Percentiles rank a stretch among this genome's conserved stretches.
phyloP scores from a whole-genome alignment of 768 basidiomycete species.

The Lactarius hatsudake region DNA sequence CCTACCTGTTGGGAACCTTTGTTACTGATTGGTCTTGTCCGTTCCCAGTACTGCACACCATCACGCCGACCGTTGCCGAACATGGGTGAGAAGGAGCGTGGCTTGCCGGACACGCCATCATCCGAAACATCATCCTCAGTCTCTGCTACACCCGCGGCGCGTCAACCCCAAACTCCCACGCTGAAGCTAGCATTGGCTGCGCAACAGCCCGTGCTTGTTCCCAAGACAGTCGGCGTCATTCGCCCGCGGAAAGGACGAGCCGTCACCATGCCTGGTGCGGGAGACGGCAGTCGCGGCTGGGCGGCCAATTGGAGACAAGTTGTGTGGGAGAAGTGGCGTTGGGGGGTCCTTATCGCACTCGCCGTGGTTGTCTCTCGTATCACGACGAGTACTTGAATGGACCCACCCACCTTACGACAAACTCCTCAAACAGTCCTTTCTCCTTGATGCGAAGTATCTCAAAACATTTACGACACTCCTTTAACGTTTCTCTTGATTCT shows the following conservation, averaged over 20 bases:
- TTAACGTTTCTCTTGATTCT: conserved; percentile 2
- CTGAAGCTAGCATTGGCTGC: conserved; percentile 18
- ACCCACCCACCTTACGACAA: neutral
- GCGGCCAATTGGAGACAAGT: conserved; percentile 60
- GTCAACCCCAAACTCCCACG: conserved; percentile 30
- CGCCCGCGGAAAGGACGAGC: conserved; percentile 27
- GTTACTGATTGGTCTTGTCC: conserved; percentile 26
- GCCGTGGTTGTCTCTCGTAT: conserved; percentile 77
- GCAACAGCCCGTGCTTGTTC: conserved; percentile 6
- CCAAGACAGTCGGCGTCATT: conserved; percentile 17
- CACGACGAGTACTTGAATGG: conserved; percentile 43
- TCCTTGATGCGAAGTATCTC: conserved; percentile 11
- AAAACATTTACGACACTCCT: conserved; percentile 26
- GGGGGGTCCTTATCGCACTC: conserved; percentile 73
- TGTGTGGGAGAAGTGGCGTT: conserved; percentile 82
- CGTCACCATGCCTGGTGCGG: conserved; percentile 27
- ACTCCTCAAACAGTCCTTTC: neutral
- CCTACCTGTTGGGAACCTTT: neutral
- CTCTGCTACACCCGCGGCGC: conserved; percentile 19
- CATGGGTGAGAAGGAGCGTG: conserved; percentile 83
- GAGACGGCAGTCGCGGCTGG: conserved; percentile 45
- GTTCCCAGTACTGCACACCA: conserved; percentile 63
- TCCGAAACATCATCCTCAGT: conserved; percentile 22
- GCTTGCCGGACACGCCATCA: conserved; percentile 40
- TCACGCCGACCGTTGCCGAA: conserved; percentile 77